Evolutionary conservation across 306 rosid genomes (phyloP).

Genomic region (Quercus alba): DNA sequence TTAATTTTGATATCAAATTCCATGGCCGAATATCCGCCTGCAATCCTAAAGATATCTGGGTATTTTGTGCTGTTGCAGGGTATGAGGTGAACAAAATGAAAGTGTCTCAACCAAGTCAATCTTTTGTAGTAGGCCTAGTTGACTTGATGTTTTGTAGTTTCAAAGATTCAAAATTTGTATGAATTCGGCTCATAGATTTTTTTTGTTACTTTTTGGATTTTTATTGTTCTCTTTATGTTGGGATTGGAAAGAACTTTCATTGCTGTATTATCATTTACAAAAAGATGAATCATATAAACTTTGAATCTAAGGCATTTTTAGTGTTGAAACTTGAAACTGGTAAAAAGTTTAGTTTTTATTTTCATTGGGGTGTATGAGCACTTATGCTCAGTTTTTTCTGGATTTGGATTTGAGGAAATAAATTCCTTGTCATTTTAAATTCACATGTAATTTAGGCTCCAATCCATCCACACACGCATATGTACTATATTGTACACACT

Average conservation of each 20-base stretch:
- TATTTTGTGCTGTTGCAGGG: constrained; percentile 29
- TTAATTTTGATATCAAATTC: background rate
- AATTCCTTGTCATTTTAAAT: background rate
- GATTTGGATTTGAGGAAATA: too few relatives aligned
- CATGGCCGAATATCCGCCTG: background rate
- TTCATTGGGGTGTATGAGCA: too few relatives aligned
- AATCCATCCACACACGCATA: background rate
- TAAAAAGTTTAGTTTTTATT: too few relatives aligned
- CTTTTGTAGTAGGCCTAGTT: background rate
- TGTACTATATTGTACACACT: background rate
- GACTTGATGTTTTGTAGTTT: background rate
- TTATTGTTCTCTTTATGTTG: too few relatives aligned
- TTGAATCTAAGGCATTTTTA: too few relatives aligned
- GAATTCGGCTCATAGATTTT: background rate
- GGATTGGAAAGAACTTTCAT: too few relatives aligned
- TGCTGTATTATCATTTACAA: too few relatives aligned
- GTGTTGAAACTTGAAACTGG: too few relatives aligned
- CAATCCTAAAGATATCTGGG: constrained; percentile 4
- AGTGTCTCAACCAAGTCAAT: background rate
- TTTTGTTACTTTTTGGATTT: background rate
- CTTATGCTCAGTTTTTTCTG: too few relatives aligned
- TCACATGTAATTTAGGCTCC: background rate
- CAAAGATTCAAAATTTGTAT: background rate
- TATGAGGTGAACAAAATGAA: background rate
- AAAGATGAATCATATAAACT: too few relatives aligned